Base-by-base conservation (phyloP, 257 asterid species). In the Anisodus tanguticus region DNA sequence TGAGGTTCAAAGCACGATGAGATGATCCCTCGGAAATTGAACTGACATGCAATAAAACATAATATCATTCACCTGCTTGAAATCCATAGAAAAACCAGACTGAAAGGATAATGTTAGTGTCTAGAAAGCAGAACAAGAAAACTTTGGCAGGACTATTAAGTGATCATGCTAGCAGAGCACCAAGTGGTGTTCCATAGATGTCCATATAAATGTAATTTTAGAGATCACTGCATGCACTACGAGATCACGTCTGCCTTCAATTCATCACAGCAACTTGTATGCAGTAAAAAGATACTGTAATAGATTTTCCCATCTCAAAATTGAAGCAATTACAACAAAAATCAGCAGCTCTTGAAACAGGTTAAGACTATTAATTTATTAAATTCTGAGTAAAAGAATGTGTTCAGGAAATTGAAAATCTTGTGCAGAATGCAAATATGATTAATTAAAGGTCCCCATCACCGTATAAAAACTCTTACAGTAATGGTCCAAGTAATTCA, bases 1-100 rank as follows among this genome's bases (percentile, higher is more conserved):
- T 93, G 94, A 86, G 98, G 95, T 89, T 97, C 99, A 90, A 97
- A 97, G 93, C 98, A 97, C 69, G 99, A 92, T 35, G 99, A 95
- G 88, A 95, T 89, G 89, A 97, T 97, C 84, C 99, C 99, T 53
- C 91, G 97, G 88, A 96, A 96, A 92, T 96, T 96, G 89, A 94
- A 94, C 99, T 96, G 98, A 88, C 86, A 88, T 39, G 84, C 84
- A 74, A 87, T 79, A 79, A 86, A 79, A 83, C 55, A 86, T 87
- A 69, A 80, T 15, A 81, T 69, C 60, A 87, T 11, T 78, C 76
- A 78, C 17, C 67, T 35, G 62, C 78, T 81, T 71, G 66, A 83
- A 37, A 62, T 71, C 79, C 57, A 10, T 64, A 72, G 47, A 68
- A 86, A 69, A 84, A 55, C 63, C 67, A 81, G 85, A 76, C 79